Evolutionary conservation across 345 rosid genomes (phyloP).

Genomic region (Euphorbia tirucalli): DNA sequence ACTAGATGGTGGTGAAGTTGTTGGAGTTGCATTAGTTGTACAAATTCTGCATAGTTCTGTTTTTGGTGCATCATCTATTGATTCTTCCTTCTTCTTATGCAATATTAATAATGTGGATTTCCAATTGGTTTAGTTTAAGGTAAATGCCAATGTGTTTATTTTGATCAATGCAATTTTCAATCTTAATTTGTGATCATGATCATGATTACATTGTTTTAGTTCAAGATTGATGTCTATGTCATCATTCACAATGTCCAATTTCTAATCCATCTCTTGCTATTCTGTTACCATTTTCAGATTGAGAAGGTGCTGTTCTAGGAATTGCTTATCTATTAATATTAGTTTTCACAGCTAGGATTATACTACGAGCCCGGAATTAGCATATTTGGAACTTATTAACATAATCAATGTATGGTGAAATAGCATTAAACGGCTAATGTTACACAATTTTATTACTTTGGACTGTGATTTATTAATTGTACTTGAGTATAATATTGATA

Average conservation of each 20-base stretch:
- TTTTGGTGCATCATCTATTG: slow-evolving; percentile 18
- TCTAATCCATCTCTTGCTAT: slow-evolving; percentile 48
- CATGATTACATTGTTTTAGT: slow-evolving; percentile 21
- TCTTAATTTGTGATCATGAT: too few relatives aligned
- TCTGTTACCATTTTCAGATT: too few relatives aligned
- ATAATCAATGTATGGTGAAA: not conserved
- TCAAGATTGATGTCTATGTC: slow-evolving; percentile 72
- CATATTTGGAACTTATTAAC: not conserved
- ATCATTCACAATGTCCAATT: slow-evolving; percentile 82
- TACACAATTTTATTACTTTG: not conserved
- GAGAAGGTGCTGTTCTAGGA: too few relatives aligned
- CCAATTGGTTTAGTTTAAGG: not conserved
- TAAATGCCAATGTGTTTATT: too few relatives aligned
- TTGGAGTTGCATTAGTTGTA: slow-evolving; percentile 28
- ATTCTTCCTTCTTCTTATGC: slow-evolving; percentile 6
- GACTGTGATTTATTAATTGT: not conserved
- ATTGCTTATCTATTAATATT: too few relatives aligned
- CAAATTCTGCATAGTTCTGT: slow-evolving; percentile 17
- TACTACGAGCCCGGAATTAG: not conserved
- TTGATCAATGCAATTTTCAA: not conserved
- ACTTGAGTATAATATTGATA: not conserved
- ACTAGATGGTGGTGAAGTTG: slow-evolving; percentile 38
- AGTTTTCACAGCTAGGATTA: not conserved
- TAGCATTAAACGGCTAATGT: not conserved
- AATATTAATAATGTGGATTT: not conserved